Percentiles rank a stretch among this genome's conserved stretches.
Evolutionary conservation across 2,329 filamentous ascomycete genomes (phyloP).

Genomic region (Aspergillus fischeri): DNA sequence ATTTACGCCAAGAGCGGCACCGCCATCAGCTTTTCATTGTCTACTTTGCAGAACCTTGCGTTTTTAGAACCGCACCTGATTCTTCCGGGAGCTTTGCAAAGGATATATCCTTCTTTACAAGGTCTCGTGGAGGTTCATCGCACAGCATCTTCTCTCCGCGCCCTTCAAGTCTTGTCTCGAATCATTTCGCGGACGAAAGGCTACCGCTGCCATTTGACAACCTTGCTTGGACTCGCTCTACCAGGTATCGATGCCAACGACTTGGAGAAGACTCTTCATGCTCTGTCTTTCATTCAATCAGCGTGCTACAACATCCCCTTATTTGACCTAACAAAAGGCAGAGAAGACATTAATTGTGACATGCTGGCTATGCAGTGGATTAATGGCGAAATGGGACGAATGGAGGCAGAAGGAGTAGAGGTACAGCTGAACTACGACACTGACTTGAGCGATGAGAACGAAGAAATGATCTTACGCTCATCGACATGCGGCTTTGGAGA

Average conservation of each 20-base stretch:
- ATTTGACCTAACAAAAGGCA: constrained; percentile 69
- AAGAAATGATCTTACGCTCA: constrained; percentile 82
- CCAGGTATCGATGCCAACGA: constrained; percentile 98
- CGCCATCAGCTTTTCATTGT: constrained; percentile 86
- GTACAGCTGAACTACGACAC: constrained; percentile 79
- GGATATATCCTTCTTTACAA: constrained; percentile 95
- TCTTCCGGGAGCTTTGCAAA: constrained; percentile 84
- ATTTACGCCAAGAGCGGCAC: constrained; percentile 94
- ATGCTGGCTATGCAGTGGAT: constrained; percentile 88
- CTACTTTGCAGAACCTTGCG: constrained; percentile 81
- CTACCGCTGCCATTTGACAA: constrained; percentile 94
- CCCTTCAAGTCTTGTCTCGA: constrained; percentile 85
- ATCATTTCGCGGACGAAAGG: constrained; percentile 90
- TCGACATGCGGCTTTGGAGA: constrained; percentile 93
- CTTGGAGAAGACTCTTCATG: constrained; percentile 91
- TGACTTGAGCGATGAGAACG: constrained; percentile 79
- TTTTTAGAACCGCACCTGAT: constrained; percentile 90
- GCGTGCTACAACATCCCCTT: constrained; percentile 96
- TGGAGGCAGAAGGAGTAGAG: constrained; percentile 82
- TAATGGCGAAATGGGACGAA: constrained; percentile 85
- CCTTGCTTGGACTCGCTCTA: constrained; percentile 82
- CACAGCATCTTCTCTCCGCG: constrained; percentile 87
- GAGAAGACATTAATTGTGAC: constrained; percentile 66
- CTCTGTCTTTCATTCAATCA: constrained; percentile 89
- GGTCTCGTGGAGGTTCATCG: constrained; percentile 95